These are phyloP conservation scores for Cadophora luteo-olivacea DNA, from an alignment of 2,329 filamentous ascomycete species.

Conservation along the genomic window DNA sequence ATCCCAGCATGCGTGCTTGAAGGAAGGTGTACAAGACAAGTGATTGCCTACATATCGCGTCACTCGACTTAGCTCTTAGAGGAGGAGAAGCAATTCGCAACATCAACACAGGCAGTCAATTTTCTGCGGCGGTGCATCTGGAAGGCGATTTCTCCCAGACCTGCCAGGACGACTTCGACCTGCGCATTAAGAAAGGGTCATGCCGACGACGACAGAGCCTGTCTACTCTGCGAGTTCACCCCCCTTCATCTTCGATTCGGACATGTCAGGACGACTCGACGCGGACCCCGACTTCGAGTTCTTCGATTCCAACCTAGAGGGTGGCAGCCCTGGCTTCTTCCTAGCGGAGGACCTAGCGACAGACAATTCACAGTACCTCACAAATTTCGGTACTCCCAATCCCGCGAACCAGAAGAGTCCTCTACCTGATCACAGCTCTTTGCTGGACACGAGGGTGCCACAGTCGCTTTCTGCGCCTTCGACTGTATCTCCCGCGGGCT, in stretches of 20 bases:
- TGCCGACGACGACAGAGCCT: constrained; percentile 40
- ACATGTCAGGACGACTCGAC: constrained; percentile 45
- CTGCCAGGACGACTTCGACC: constrained; percentile 16
- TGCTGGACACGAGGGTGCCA: constrained; percentile 35
- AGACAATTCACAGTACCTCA: constrained; percentile 37
- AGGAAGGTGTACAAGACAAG: constrained; percentile 22
- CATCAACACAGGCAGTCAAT: background rate
- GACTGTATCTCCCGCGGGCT: constrained; percentile 46
- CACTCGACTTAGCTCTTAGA: background rate
- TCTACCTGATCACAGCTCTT: constrained; percentile 30
- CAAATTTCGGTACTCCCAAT: constrained; percentile 39
- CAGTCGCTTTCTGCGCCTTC: constrained; percentile 40
- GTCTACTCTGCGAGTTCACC: constrained; percentile 43
- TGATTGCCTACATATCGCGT: constrained; percentile 17
- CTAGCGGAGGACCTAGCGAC: constrained; percentile 40
- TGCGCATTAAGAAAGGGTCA: constrained; percentile 30
- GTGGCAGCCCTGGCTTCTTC: constrained; percentile 43
- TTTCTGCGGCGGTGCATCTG: constrained; percentile 1
- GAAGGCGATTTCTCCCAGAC: background rate
- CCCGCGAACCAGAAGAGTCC: constrained; percentile 38
- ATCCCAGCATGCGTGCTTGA: constrained; percentile 21
- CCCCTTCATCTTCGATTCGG: constrained; percentile 45
- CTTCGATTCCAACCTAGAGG: constrained; percentile 45
- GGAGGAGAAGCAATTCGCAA: background rate
- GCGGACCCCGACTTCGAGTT: constrained; percentile 48